phyloP scores from a whole-genome alignment of 1,139 yeast genomes.

The Blastobotrys serpentis region DNA sequence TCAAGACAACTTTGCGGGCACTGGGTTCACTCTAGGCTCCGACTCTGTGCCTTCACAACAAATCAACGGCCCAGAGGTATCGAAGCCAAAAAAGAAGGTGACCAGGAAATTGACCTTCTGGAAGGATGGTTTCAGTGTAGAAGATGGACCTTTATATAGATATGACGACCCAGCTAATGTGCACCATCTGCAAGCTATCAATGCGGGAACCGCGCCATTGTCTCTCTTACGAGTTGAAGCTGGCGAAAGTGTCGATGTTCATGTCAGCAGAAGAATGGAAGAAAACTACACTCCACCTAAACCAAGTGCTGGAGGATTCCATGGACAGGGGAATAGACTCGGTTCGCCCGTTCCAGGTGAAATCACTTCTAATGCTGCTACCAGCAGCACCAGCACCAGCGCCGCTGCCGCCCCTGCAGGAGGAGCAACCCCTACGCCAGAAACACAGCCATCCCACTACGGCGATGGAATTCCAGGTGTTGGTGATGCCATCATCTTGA shows the following conservation, averaged over 20 bases:
- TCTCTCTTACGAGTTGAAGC: slow-evolving; percentile 74
- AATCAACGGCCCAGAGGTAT: slow-evolving; percentile 14
- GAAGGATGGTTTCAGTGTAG: slow-evolving; percentile 95
- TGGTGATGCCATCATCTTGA: slow-evolving; percentile 78
- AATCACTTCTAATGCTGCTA: slow-evolving; percentile 21
- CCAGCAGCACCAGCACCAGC: slow-evolving; percentile 19
- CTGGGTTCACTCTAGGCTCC: slow-evolving; percentile 81
- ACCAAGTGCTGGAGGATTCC: slow-evolving; percentile 65
- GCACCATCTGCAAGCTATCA: slow-evolving; percentile 71
- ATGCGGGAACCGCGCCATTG: slow-evolving; percentile 92
- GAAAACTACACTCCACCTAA: slow-evolving; percentile 80
- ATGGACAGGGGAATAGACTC: slow-evolving; percentile 81
- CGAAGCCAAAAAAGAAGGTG: slow-evolving; percentile 28
- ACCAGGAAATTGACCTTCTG: slow-evolving; percentile 77
- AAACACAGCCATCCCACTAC: slow-evolving; percentile 1
- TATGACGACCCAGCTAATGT: slow-evolving; percentile 91
- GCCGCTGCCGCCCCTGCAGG: no score
- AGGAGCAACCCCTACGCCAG: slow-evolving; percentile 9
- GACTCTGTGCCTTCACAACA: slow-evolving; percentile 29
- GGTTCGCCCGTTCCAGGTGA: slow-evolving; percentile 91
- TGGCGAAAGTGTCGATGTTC: slow-evolving; percentile 96
- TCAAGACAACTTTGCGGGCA: slow-evolving; percentile 53
- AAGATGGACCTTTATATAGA: slow-evolving; percentile 79
- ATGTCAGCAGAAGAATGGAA: slow-evolving; percentile 74
- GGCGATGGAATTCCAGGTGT: slow-evolving; percentile 27